Conservation (phyloP, 257 asterid genomes). For the Avicennia marina region DNA sequence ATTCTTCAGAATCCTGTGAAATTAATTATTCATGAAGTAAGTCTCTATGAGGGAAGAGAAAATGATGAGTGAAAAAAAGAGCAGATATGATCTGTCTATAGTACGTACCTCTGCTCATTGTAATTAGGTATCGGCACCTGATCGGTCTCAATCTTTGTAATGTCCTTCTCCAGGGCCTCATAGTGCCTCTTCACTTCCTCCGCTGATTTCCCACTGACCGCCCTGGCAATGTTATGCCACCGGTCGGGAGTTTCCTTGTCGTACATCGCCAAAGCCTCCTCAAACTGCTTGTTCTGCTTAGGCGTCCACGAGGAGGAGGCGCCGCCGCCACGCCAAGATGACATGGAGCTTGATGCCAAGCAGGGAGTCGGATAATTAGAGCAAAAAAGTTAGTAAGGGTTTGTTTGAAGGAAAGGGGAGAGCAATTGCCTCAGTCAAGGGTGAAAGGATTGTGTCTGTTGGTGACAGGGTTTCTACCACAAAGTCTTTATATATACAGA, state of each 20-base stretch:
- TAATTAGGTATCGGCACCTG: slow-evolving; percentile 34
- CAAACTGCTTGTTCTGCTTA: slow-evolving; percentile 28
- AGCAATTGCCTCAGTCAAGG: slow-evolving; percentile 10
- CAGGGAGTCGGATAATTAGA: neutral
- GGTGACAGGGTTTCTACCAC: slow-evolving; percentile 15
- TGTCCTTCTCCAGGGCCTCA: slow-evolving; percentile 26
- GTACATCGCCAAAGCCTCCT: slow-evolving; percentile 27
- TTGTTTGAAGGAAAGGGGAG: neutral
- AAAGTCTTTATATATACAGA: slow-evolving; percentile 34
- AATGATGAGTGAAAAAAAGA: no score
- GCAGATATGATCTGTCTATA: no score
- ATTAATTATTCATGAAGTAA: no score
- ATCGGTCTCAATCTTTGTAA: slow-evolving; percentile 28
- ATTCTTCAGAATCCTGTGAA: no score
- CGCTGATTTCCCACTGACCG: slow-evolving; percentile 24
- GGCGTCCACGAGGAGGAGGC: slow-evolving; percentile 24
- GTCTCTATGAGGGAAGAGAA: no score
- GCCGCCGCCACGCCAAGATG: slow-evolving; percentile 29
- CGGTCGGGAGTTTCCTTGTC: slow-evolving; percentile 33
- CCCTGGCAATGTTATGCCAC: slow-evolving; percentile 30
- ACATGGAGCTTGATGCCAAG: slow-evolving; percentile 46
- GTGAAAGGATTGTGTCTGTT: slow-evolving; percentile 19
- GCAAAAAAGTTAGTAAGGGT: neutral
- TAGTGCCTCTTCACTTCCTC: slow-evolving; percentile 30
- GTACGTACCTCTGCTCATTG: slow-evolving; percentile 1